phyloP scores from a whole-genome alignment of 139 green algal species.

The Mesostigma viride region DNA sequence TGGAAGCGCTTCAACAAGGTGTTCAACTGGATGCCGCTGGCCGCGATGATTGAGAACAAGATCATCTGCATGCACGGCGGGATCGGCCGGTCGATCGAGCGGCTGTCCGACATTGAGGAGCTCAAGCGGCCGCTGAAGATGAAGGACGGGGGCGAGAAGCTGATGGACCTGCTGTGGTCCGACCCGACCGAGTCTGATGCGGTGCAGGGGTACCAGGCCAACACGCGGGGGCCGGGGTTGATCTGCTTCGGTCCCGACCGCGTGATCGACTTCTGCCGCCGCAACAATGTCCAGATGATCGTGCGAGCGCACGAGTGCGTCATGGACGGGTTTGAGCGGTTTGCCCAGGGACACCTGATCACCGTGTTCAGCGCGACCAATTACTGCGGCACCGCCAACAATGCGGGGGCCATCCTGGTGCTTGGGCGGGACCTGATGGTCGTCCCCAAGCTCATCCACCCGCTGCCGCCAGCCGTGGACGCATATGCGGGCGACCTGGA shows the following conservation, averaged over 20 bases:
- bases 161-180: slow-evolving; percentile 97
- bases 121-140: slow-evolving; percentile 83
- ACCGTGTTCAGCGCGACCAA: slow-evolving; percentile 97
- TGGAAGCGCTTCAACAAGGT: slow-evolving; percentile 92
- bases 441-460: slow-evolving; percentile 98
- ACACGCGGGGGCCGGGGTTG: slow-evolving; percentile 65
- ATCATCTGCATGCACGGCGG: slow-evolving; percentile 97
- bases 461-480: slow-evolving; percentile 67
- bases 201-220: slow-evolving; percentile 85
- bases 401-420: slow-evolving; percentile 91
- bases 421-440: slow-evolving; percentile 90
- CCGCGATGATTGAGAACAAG: slow-evolving; percentile 81
- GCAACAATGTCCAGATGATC: slow-evolving; percentile 96
- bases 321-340: slow-evolving; percentile 99
- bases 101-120: slow-evolving; percentile 77
- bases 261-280: slow-evolving; percentile 94
- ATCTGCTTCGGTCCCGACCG: slow-evolving; percentile 96
- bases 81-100: slow-evolving; percentile 84
- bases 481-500: neutral
- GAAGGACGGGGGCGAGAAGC: slow-evolving; percentile 76
- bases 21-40: slow-evolving; percentile 97
- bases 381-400: slow-evolving; percentile 97
- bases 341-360: slow-evolving; percentile 57
- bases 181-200: slow-evolving; percentile 95
- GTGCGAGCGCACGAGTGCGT: slow-evolving; percentile 98